Percentiles rank a stretch among this genome's conserved stretches.
These are phyloP conservation scores for Aureobasidium lini DNA, from an alignment of 2,329 filamentous ascomycete genomes.

Conservation along the genomic window DNA sequence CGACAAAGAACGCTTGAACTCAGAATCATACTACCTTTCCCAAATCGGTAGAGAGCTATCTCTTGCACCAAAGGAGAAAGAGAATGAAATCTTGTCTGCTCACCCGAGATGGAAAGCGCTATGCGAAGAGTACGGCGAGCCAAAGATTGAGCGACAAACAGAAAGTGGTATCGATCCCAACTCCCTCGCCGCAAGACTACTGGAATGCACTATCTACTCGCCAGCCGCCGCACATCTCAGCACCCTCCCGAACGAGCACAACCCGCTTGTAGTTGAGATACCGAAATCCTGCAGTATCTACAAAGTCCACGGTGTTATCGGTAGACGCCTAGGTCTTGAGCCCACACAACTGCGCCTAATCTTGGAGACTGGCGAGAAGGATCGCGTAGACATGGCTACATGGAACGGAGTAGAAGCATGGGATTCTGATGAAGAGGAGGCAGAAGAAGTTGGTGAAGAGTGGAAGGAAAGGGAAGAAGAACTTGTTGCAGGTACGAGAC, in stretches of 20 bases:
- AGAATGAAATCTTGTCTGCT: constrained; percentile 45
- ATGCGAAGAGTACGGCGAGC: constrained; percentile 68
- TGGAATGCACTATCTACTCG: constrained; percentile 51
- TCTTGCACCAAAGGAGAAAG: constrained; percentile 47
- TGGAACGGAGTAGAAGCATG: constrained; percentile 30
- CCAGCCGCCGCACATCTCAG: constrained; percentile 32
- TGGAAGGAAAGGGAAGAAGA: constrained; percentile 75
- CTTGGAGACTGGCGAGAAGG: constrained; percentile 89
- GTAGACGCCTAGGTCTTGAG: constrained; percentile 57
- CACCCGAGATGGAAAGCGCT: constrained; percentile 70
- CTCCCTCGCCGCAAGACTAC: constrained; percentile 72
- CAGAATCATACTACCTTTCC: constrained; percentile 88
- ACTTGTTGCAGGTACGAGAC: constrained; percentile 69
- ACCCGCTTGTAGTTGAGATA: constrained; percentile 40
- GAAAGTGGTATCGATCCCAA: constrained; percentile 53
- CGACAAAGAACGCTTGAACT: constrained; percentile 68
- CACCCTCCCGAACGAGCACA: constrained; percentile 17
- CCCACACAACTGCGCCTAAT: constrained; percentile 61
- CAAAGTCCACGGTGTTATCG: constrained; percentile 69
- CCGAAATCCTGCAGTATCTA: constrained; percentile 77
- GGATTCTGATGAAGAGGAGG: constrained; percentile 35
- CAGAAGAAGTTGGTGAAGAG: constrained; percentile 31
- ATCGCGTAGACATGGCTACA: constrained; percentile 61
- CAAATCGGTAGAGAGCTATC: constrained; percentile 71
- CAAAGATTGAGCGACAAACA: constrained; percentile 47